Conservation (phyloP, 1,284 basidiomycete species). For the Filobasidium uniguttulatum region DNA sequence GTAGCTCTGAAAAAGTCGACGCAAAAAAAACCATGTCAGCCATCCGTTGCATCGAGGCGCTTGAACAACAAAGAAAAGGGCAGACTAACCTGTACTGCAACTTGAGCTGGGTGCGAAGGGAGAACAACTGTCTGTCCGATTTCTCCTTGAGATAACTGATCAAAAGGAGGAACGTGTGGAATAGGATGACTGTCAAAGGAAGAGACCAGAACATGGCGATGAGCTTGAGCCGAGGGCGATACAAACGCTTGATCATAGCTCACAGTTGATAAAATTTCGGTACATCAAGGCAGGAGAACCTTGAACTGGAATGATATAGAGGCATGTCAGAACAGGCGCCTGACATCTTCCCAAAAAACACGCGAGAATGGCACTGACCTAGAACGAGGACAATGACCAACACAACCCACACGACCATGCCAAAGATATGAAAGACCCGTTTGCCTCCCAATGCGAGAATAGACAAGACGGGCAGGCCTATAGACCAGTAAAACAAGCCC, state of each 20-base stretch:
- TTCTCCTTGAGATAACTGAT: slow-evolving; percentile 37
- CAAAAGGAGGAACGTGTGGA: slow-evolving; percentile 32
- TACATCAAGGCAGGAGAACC: slow-evolving; percentile 39
- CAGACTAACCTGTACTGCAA: slow-evolving; percentile 40
- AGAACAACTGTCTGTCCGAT: slow-evolving; percentile 49
- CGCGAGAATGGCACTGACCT: slow-evolving; percentile 5
- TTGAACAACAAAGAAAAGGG: too few species aligned
- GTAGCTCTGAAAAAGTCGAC: slow-evolving; percentile 52
- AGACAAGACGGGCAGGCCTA: slow-evolving; percentile 51
- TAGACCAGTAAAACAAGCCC: slow-evolving; percentile 42
- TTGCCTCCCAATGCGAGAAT: slow-evolving; percentile 60
- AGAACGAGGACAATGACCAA: slow-evolving; percentile 43
- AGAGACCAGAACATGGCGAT: too few species aligned
- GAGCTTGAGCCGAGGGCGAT: too few species aligned
- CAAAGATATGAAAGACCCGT: slow-evolving; percentile 51
- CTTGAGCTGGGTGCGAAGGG: slow-evolving; percentile 57
- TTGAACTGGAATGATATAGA: background rate
- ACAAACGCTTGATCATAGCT: too few species aligned
- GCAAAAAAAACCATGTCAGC: slow-evolving; percentile 7
- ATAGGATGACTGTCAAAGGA: slow-evolving; percentile 22
- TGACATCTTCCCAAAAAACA: background rate
- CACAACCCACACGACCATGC: slow-evolving; percentile 46
- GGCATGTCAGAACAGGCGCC: too few species aligned
- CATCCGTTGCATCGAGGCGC: too few species aligned
- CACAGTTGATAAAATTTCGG: slow-evolving; percentile 29